Conservation (phyloP, 2,329 filamentous ascomycete species). For the Ophiobolus disseminans region DNA sequence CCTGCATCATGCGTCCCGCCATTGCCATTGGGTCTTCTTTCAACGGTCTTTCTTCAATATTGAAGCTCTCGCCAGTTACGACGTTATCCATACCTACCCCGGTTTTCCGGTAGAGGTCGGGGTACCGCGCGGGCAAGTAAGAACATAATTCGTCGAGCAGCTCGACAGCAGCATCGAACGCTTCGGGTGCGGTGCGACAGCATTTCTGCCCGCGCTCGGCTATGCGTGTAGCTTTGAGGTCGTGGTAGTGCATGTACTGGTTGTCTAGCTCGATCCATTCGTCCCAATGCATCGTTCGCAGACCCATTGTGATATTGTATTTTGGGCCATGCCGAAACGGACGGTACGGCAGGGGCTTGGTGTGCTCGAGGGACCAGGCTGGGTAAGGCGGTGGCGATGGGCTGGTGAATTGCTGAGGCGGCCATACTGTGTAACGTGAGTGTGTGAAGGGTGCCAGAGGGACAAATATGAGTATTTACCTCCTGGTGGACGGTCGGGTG, state of each 20-base stretch:
- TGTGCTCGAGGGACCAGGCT: slow-evolving; percentile 71
- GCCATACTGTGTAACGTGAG: slow-evolving; percentile 57
- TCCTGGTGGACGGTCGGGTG: slow-evolving; percentile 53
- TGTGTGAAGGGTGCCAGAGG: not conserved
- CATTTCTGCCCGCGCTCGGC: slow-evolving; percentile 70
- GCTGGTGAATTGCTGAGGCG: slow-evolving; percentile 63
- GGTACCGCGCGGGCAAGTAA: slow-evolving; percentile 79
- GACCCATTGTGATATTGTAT: slow-evolving; percentile 78
- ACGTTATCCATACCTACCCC: slow-evolving; percentile 69
- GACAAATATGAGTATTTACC: slow-evolving; percentile 44
- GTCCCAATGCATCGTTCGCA: slow-evolving; percentile 72
- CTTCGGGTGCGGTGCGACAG: slow-evolving; percentile 72
- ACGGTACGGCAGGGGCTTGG: slow-evolving; percentile 77
- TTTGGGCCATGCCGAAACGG: slow-evolving; percentile 80
- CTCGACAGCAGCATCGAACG: slow-evolving; percentile 75
- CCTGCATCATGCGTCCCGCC: slow-evolving; percentile 75
- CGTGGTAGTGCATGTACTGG: slow-evolving; percentile 75
- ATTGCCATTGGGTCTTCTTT: slow-evolving; percentile 80
- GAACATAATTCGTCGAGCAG: slow-evolving; percentile 73
- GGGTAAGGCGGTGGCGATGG: slow-evolving; percentile 69
- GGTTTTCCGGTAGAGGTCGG: slow-evolving; percentile 69
- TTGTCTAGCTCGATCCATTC: slow-evolving; percentile 89
- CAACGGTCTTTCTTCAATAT: slow-evolving; percentile 69
- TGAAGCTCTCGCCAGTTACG: slow-evolving; percentile 74
- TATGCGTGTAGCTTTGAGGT: slow-evolving; percentile 73